phyloP scores from a whole-genome alignment of 371 early-diverging fungal species.

The Conidiobolus incongruus region DNA sequence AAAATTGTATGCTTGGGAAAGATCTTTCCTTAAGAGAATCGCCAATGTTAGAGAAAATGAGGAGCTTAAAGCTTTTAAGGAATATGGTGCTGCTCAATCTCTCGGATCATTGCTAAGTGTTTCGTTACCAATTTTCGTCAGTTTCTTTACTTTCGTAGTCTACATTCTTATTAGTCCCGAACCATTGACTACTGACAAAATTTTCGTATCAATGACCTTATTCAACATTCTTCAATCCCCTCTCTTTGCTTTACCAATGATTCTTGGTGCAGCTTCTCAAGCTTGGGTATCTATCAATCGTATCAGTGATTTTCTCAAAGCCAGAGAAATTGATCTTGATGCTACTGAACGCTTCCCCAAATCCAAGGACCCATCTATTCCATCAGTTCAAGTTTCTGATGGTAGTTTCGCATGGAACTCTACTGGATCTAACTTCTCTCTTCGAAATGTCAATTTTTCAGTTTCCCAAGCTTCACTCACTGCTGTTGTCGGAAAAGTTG shows the following conservation, averaged over 20 bases:
- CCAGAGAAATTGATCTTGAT: slow-evolving; percentile 47
- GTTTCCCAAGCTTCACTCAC: slow-evolving; percentile 35
- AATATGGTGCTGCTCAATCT: slow-evolving; percentile 37
- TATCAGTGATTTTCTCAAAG: slow-evolving; percentile 44
- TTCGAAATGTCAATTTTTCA: slow-evolving; percentile 36
- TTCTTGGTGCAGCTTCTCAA: slow-evolving; percentile 46
- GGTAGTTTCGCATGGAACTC: slow-evolving; percentile 33
- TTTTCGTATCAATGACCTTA: slow-evolving; percentile 73
- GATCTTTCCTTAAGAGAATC: slow-evolving; percentile 17
- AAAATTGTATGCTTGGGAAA: slow-evolving; percentile 54
- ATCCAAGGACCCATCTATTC: slow-evolving; percentile 6
- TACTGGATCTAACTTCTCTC: slow-evolving; percentile 15
- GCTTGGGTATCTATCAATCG: slow-evolving; percentile 63
- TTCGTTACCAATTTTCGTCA: slow-evolving; percentile 71
- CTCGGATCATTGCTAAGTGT: slow-evolving; percentile 39
- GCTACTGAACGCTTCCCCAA: slow-evolving; percentile 25
- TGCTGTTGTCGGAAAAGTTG: slow-evolving; percentile 74
- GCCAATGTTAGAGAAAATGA: slow-evolving; percentile 44
- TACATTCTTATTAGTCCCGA: slow-evolving; percentile 32
- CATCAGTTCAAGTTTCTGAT: slow-evolving; percentile 13
- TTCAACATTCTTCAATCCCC: slow-evolving; percentile 92
- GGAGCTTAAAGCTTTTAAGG: slow-evolving; percentile 51
- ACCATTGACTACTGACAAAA: slow-evolving; percentile 46
- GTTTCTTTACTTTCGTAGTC: slow-evolving; percentile 59
- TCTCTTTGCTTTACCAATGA: slow-evolving; percentile 44